A percentile compares a stretch with the other conserved stretches of the same genome.
Conservation (phyloP, 164 flowering plant species). For the Chimonanthus praecox region DNA sequence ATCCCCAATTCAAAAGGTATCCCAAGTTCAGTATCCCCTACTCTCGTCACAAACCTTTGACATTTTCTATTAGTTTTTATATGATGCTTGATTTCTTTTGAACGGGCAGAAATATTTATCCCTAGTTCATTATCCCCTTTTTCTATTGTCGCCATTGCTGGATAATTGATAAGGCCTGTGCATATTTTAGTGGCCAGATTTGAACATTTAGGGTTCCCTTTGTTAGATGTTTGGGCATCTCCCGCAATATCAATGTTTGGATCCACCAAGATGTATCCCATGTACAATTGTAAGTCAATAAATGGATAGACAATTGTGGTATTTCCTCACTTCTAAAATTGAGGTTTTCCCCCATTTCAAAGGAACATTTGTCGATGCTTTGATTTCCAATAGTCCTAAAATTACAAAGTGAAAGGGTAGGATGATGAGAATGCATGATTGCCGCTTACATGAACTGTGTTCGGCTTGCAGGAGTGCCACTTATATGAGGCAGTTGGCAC, state of each 20-base stretch:
- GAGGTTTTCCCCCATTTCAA: neutral
- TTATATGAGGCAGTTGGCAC: slow-evolving; percentile 55
- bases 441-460: neutral
- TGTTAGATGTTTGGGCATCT: neutral
- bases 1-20: slow-evolving; percentile 85
- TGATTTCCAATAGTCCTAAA: neutral
- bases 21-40: neutral
- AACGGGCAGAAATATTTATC: too few species aligned
- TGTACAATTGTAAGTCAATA: neutral
- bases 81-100: neutral
- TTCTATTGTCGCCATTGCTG: too few species aligned
- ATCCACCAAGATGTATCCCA: neutral
- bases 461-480: slow-evolving; percentile 71
- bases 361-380: neutral
- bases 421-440: neutral
- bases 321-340: neutral
- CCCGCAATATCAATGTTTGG: neutral
- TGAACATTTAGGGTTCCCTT: neutral
- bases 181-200: neutral
- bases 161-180: too few species aligned
- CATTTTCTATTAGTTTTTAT: neutral
- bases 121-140: too few species aligned
- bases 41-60: neutral
- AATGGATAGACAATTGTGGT: neutral
- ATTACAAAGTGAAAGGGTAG: neutral